These are phyloP conservation scores for Saccharum officinarum DNA, from an alignment of 176 grass and related monocot species.

Conservation along the genomic window DNA sequence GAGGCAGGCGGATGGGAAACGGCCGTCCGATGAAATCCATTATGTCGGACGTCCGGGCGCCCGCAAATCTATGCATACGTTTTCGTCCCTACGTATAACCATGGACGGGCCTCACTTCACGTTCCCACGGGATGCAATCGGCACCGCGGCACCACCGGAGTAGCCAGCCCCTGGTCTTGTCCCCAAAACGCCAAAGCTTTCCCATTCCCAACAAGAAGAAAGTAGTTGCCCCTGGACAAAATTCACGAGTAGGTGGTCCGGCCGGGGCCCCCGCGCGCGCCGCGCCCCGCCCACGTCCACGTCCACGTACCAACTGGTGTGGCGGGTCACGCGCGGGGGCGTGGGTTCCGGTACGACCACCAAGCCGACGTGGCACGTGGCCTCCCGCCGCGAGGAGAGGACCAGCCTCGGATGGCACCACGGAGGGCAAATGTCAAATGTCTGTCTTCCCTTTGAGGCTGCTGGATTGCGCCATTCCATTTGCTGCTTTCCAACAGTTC, in stretches of 20 bases:
- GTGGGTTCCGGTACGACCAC: conserved; percentile 13
- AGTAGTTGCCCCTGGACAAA: neutral
- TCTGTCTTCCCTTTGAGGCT: too few relatives aligned
- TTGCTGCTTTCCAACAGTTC: neutral
- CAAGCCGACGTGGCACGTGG: neutral
- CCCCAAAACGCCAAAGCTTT: neutral
- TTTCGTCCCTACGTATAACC: too few relatives aligned
- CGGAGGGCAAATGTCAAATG: too few relatives aligned
- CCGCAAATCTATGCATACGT: too few relatives aligned
- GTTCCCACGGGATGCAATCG: neutral
- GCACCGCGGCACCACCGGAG: neutral
- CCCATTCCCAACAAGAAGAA: neutral
- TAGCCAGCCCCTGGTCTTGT: neutral
- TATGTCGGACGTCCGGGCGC: too few relatives aligned
- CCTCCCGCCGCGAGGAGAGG: neutral
- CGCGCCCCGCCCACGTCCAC: neutral
- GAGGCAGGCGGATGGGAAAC: too few relatives aligned
- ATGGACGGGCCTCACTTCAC: neutral
- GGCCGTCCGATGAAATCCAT: too few relatives aligned
- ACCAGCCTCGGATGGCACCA: neutral
- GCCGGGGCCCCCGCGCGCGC: too few relatives aligned
- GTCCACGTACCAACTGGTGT: neutral
- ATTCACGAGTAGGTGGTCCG: neutral
- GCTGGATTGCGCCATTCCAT: neutral
- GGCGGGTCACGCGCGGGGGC: neutral